A percentile compares a stretch with the other conserved stretches of the same genome.
Evolutionary conservation across 2,329 filamentous ascomycete genomes (phyloP).

Genomic region (Madurella fahalii): DNA sequence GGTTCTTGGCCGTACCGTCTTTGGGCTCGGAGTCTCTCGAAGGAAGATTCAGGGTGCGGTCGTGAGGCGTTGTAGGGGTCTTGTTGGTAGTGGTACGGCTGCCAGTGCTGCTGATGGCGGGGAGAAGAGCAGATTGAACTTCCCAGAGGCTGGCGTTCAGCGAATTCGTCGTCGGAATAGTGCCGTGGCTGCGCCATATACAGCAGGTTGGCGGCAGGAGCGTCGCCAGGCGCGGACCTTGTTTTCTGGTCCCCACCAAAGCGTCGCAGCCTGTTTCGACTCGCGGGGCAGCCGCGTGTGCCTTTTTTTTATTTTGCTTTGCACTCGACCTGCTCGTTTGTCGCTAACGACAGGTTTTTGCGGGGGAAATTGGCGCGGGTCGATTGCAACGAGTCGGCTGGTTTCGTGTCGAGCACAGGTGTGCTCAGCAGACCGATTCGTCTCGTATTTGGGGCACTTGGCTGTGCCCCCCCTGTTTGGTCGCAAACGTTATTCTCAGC

Average conservation of each 20-base stretch:
- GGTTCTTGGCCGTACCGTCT: conserved; percentile 32
- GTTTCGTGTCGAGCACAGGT: too few species aligned
- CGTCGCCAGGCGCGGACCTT: conserved; percentile 2
- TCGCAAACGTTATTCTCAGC: background rate
- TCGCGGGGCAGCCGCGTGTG: background rate
- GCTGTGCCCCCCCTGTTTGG: background rate
- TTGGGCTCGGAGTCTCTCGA: conserved; percentile 33
- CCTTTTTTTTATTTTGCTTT: background rate
- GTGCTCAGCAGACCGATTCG: too few species aligned
- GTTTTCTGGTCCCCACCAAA: background rate
- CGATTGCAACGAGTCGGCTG: too few species aligned
- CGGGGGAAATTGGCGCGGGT: too few species aligned
- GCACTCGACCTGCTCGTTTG: background rate
- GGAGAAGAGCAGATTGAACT: conserved; percentile 4
- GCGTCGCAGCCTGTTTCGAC: conserved; percentile 8
- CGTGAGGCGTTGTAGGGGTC: conserved; percentile 18
- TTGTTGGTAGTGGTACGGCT: conserved; percentile 19
- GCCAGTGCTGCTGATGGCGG: conserved; percentile 12
- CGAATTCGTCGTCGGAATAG: conserved; percentile 22
- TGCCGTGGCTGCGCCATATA: conserved; percentile 23
- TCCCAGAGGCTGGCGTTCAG: conserved; percentile 24
- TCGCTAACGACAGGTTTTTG: too few species aligned
- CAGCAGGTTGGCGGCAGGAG: conserved; percentile 9
- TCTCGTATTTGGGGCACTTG: background rate
- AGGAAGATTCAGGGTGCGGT: conserved; percentile 35